These are phyloP conservation scores for Pestalotiopsis fici DNA, from an alignment of 2,329 filamentous ascomycete species.

Conservation along the genomic window DNA sequence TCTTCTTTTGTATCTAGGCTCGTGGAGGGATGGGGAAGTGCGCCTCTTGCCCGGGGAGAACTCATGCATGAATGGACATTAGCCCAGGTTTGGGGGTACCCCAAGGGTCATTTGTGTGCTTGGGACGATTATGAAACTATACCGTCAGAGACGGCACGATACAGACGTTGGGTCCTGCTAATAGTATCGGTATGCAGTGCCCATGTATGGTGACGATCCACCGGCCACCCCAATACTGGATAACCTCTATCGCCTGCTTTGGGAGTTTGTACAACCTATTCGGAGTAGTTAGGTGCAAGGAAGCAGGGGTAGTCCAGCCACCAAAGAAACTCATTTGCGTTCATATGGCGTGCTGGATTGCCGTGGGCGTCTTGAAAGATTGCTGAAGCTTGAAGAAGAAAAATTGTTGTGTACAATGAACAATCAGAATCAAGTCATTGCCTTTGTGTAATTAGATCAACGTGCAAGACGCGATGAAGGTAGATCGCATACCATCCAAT, in stretches of 20 bases:
- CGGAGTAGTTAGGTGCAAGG: background rate
- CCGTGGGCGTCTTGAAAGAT: too few species aligned
- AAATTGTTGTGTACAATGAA: background rate
- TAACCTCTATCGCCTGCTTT: background rate
- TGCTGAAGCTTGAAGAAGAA: background rate
- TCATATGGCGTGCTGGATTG: background rate
- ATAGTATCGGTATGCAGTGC: background rate
- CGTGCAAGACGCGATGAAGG: too few species aligned
- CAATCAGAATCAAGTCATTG: too few species aligned
- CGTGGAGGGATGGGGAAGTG: background rate
- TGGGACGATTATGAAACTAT: background rate
- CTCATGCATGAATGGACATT: background rate
- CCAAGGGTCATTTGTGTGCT: background rate
- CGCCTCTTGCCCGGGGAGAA: background rate
- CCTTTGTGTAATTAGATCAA: too few species aligned
- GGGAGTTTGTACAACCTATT: background rate
- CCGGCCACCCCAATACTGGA: background rate
- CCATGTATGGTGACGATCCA: background rate
- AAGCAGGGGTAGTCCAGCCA: background rate
- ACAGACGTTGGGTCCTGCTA: background rate
- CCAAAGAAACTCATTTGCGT: background rate
- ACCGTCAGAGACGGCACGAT: background rate
- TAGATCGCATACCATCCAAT: too few species aligned
- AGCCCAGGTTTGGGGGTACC: background rate
- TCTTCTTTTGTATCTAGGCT: background rate